Conservation (phyloP, 2,329 filamentous ascomycete genomes). For the Pseudophaeomoniella oleicola region DNA sequence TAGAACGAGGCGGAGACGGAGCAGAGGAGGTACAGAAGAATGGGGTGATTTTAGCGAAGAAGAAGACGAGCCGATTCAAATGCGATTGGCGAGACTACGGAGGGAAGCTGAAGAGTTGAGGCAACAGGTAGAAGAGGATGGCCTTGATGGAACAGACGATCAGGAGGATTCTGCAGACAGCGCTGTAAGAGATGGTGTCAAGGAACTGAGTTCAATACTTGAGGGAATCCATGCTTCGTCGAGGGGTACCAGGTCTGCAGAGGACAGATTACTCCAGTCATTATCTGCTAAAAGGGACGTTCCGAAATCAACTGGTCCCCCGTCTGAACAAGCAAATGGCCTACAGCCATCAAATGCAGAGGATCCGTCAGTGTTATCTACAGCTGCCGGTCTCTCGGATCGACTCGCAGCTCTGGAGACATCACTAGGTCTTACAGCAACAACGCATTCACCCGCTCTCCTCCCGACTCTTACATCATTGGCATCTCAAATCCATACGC, state of each 20-base stretch:
- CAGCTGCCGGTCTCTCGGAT: slow-evolving; percentile 71
- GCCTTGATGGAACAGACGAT: slow-evolving; percentile 44
- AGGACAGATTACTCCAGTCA: slow-evolving; percentile 20
- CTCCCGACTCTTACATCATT: slow-evolving; percentile 69
- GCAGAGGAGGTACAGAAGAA: slow-evolving; percentile 36
- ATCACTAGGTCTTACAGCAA: slow-evolving; percentile 60
- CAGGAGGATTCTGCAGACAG: slow-evolving; percentile 28
- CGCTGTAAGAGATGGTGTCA: slow-evolving; percentile 40
- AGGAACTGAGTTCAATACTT: slow-evolving; percentile 56
- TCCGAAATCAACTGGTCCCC: slow-evolving; percentile 2
- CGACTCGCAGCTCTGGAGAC: slow-evolving; percentile 68
- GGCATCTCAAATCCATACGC: slow-evolving; percentile 62
- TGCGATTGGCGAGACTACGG: slow-evolving; percentile 67
- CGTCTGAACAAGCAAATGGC: neutral
- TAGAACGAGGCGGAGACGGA: slow-evolving; percentile 39
- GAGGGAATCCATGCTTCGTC: slow-evolving; percentile 42
- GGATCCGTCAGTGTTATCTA: slow-evolving; percentile 50
- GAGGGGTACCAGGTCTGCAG: slow-evolving; percentile 17
- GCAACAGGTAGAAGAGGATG: slow-evolving; percentile 27
- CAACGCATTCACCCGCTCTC: slow-evolving; percentile 42
- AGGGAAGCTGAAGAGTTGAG: slow-evolving; percentile 68
- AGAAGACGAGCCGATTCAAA: slow-evolving; percentile 63
- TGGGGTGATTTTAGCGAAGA: slow-evolving; percentile 63
- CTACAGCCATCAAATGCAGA: neutral
- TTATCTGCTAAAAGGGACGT: slow-evolving; percentile 10